These are phyloP conservation scores for Phytophthora macrochlamydospora DNA, from an alignment of 352 stramenopile genomes.

Conservation along the genomic window DNA sequence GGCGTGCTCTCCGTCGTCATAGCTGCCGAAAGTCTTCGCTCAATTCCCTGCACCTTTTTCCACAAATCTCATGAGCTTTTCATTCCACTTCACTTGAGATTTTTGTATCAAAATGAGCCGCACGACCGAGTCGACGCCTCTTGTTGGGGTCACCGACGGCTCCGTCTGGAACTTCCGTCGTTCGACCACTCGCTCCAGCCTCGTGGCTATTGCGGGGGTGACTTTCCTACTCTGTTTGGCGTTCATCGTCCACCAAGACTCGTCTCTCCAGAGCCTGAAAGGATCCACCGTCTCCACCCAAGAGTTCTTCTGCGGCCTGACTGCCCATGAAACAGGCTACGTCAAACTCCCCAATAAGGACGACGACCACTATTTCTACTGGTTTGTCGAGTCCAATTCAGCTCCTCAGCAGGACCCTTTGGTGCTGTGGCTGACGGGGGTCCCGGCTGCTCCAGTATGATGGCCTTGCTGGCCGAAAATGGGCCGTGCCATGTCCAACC, in stretches of 20 bases:
- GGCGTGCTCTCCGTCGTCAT: too few species aligned
- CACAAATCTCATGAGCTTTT: too few species aligned
- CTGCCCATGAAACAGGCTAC: slow-evolving; percentile 50
- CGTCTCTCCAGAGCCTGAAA: slow-evolving; percentile 12
- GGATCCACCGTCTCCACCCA: slow-evolving; percentile 8
- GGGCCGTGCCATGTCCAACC: slow-evolving; percentile 60
- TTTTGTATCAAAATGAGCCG: slow-evolving; percentile 22
- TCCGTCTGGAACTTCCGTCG: not conserved
- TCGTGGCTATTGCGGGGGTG: slow-evolving; percentile 33
- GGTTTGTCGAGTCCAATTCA: slow-evolving; percentile 58
- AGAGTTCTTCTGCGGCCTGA: slow-evolving; percentile 47
- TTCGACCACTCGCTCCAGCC: slow-evolving; percentile 1
- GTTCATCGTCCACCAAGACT: slow-evolving; percentile 34
- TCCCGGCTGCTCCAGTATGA: slow-evolving; percentile 65
- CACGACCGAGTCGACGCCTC: slow-evolving; percentile 39
- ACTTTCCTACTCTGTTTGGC: slow-evolving; percentile 40
- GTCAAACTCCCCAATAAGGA: slow-evolving; percentile 56
- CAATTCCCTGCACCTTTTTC: too few species aligned
- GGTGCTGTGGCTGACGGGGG: slow-evolving; percentile 74
- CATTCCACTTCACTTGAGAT: not conserved
- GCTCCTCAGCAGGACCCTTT: slow-evolving; percentile 47
- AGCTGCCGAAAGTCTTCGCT: too few species aligned
- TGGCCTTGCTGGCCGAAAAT: slow-evolving; percentile 62
- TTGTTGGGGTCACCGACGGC: slow-evolving; percentile 14
- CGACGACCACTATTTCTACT: slow-evolving; percentile 76